These are phyloP conservation scores for Fusarium chuoi DNA, from an alignment of 2,329 filamentous ascomycete species.

Conservation along the genomic window DNA sequence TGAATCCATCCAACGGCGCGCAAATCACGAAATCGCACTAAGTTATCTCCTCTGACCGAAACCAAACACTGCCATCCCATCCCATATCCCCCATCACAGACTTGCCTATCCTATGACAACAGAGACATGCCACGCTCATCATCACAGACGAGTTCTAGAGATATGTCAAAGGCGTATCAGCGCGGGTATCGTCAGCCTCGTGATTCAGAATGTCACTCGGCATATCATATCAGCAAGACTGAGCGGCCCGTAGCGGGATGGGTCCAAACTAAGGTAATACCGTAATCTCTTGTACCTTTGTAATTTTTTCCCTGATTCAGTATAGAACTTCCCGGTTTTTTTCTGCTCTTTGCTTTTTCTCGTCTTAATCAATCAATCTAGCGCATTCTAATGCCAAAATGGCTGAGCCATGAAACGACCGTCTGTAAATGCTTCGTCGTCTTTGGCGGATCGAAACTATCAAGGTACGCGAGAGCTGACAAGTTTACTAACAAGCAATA, in stretches of 20 bases:
- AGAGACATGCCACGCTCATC: neutral
- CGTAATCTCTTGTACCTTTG: neutral
- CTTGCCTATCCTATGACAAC: neutral
- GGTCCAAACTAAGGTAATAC: neutral
- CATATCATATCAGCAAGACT: neutral
- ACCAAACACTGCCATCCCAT: neutral
- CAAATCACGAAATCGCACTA: neutral
- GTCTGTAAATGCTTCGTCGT: neutral
- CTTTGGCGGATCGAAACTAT: neutral
- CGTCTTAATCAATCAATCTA: neutral
- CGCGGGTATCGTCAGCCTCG: neutral
- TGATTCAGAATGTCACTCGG: conserved; percentile 1
- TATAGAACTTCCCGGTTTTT: neutral
- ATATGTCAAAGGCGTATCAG: neutral
- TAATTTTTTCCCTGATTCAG: neutral
- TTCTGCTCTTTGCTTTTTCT: neutral
- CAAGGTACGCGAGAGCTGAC: neutral
- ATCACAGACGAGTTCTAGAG: neutral
- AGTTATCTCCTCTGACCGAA: neutral
- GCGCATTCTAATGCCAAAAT: neutral
- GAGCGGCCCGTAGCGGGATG: conserved; percentile 13
- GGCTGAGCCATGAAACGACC: neutral
- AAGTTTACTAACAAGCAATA: neutral
- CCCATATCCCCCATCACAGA: neutral
- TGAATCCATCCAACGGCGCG: neutral